Base-by-base conservation (phyloP, 805 yeast species). In the Vanderwaltozyma polyspora region DNA sequence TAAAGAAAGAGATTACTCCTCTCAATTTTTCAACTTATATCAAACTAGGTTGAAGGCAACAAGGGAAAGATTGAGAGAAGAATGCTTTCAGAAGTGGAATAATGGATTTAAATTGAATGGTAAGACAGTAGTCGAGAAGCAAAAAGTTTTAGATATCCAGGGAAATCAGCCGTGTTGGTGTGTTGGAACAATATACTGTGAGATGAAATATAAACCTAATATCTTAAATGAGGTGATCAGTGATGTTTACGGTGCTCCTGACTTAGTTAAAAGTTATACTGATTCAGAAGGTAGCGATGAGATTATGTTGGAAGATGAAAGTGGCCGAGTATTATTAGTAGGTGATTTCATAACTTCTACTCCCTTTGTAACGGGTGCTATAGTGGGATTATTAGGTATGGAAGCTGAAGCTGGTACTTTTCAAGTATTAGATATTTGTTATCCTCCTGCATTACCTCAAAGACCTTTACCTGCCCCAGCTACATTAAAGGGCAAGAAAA, bases 291-390 rank as follows among this genome's bases (percentile, higher is more conserved):
- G 61, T 5, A 55, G 71, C 12, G 83, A 78, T 49, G 71, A 67
- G 42, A 50, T 82, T 19, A 74, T 77, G 78, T 54, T 91, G 24
- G 97, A 91, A 55, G 98, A 91, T 58, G 95, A 86, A 49, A 76
- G 86, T 36, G 98, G 98, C 3, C 66, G 98, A 33, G 78, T 94
- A 6, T 55, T 74, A 22, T 59, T 91, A 16, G 76, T 72, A 32
- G 87, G 85, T 18, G 67, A 70, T 13, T 56, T 77, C 22, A 66
- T 81, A 28, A 62, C 64, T 33, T 51, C 56, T 6, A 64, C 72
- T 14, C 69, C 79, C 3, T 63, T 89, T 18, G 94, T 87, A 0
- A 91, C 96, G 0, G 98, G 98, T 4, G 70, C 76, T n/a, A 79
- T 87, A 0, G 74, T 86, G 6, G 97, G 89, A 0, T 70, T 86